phyloP scores from a whole-genome alignment of 1,284 basidiomycete genomes.

The Coniferiporia sulphurascens region DNA sequence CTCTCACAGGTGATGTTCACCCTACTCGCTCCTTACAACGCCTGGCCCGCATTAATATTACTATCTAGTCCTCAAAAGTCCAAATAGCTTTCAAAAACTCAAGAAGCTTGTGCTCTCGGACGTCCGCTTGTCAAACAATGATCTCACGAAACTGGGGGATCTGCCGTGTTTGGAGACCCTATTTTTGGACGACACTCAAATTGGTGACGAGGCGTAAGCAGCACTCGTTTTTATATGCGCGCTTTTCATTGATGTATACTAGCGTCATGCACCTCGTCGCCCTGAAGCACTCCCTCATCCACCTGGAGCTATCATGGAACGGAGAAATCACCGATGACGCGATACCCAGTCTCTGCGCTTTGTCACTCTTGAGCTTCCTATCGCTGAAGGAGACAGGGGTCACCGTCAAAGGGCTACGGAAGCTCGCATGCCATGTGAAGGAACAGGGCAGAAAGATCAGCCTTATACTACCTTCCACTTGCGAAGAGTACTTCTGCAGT shows the following conservation, averaged over 20 bases:
- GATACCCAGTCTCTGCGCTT: conserved; percentile 45
- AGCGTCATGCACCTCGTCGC: conserved; percentile 52
- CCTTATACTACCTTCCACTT: conserved; percentile 48
- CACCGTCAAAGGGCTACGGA: conserved; percentile 51
- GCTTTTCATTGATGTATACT: conserved; percentile 2
- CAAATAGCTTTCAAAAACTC: conserved; percentile 48
- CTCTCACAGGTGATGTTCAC: conserved; percentile 38
- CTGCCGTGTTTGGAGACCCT: conserved; percentile 46
- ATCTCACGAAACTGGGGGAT: conserved; percentile 47
- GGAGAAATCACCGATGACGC: conserved; percentile 49
- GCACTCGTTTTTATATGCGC: neutral
- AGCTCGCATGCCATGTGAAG: conserved; percentile 36
- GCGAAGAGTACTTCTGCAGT: conserved; percentile 53
- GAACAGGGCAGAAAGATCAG: conserved; percentile 34
- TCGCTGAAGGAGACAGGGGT: conserved; percentile 49
- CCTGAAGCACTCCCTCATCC: conserved; percentile 45
- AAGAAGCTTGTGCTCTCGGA: conserved; percentile 43
- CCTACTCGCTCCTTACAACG: conserved; percentile 9
- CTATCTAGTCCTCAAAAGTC: conserved; percentile 43
- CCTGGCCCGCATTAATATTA: neutral
- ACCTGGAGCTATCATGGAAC: conserved; percentile 49
- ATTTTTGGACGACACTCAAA: conserved; percentile 48
- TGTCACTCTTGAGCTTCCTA: conserved; percentile 44
- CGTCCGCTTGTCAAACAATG: conserved; percentile 40
- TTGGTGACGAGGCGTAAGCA: conserved; percentile 57